phyloP scores from a whole-genome alignment of 768 basidiomycete species.

The Arthromyces matolae region DNA sequence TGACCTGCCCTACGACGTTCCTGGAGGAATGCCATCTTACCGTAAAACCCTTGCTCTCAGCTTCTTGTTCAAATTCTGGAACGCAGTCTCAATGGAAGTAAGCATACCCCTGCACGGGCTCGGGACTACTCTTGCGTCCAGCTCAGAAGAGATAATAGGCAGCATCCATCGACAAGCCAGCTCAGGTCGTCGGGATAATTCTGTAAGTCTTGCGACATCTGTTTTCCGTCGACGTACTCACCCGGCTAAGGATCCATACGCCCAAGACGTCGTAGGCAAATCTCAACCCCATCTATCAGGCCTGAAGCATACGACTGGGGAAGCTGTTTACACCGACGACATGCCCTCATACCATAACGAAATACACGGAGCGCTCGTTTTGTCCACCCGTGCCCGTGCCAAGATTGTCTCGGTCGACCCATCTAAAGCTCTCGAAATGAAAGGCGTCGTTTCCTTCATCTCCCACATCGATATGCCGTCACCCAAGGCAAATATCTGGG shows the following conservation, averaged over 20 bases:
- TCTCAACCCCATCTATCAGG: slow-evolving; percentile 15
- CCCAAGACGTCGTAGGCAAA: slow-evolving; percentile 17
- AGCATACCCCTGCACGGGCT: slow-evolving; percentile 5
- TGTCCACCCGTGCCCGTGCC: slow-evolving; percentile 11
- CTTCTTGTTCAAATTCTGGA: slow-evolving; percentile 17
- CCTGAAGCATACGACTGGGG: slow-evolving; percentile 14
- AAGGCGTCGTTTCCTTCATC: slow-evolving; percentile 9
- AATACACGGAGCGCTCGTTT: slow-evolving; percentile 13
- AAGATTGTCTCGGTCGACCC: slow-evolving; percentile 14
- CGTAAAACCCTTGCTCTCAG: slow-evolving; percentile 16
- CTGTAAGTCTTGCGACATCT: slow-evolving; percentile 1
- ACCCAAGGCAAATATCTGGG: slow-evolving; percentile 15
- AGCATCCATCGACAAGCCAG: slow-evolving; percentile 11
- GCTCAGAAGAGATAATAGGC: slow-evolving; percentile 7
- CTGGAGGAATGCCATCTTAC: slow-evolving; percentile 16
- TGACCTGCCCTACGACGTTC: slow-evolving; percentile 13
- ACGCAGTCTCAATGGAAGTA: slow-evolving; percentile 12
- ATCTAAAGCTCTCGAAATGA: slow-evolving; percentile 11
- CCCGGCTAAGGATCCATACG: slow-evolving; percentile 13
- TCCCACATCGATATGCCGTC: slow-evolving; percentile 12
- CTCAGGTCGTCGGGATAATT: slow-evolving; percentile 12
- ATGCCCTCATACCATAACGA: slow-evolving; percentile 12
- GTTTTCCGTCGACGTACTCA: no score
- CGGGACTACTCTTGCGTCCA: not conserved
- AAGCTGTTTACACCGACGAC: slow-evolving; percentile 16